These are phyloP conservation scores for Trichoderma sp. DNA, from an alignment of 2,329 filamentous ascomycete species.

Conservation along the genomic window DNA sequence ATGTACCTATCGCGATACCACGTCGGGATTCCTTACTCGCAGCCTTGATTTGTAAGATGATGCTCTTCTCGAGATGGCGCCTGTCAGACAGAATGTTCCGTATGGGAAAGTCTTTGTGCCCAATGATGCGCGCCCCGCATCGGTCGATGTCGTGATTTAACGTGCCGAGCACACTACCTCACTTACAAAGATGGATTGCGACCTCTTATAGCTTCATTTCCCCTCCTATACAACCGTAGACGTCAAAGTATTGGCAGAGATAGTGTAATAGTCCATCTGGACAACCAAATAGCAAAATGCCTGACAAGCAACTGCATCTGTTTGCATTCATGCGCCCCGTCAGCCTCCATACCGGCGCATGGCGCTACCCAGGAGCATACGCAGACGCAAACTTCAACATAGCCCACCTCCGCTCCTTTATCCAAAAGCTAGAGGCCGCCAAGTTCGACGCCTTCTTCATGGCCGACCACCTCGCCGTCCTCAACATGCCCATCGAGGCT, in stretches of 20 bases:
- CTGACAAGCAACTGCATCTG: constrained; percentile 49
- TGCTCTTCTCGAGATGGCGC: neutral
- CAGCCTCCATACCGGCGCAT: constrained; percentile 57
- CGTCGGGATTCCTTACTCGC: neutral
- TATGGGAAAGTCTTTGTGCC: neutral
- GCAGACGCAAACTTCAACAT: constrained; percentile 62
- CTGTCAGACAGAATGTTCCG: neutral
- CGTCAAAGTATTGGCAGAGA: neutral
- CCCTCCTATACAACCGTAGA: neutral
- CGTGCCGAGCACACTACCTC: constrained; percentile 7
- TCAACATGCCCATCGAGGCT: constrained; percentile 59
- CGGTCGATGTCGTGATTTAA: constrained; percentile 23
- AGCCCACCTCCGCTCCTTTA: constrained; percentile 53
- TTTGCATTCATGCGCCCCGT: constrained; percentile 63
- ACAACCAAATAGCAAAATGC: constrained; percentile 21
- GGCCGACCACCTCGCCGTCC: constrained; percentile 55
- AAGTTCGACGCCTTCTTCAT: constrained; percentile 61
- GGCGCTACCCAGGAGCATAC: constrained; percentile 57
- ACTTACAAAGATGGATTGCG: neutral
- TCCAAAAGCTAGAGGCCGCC: constrained; percentile 54
- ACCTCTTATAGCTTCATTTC: neutral
- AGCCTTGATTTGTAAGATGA: neutral
- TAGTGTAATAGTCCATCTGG: neutral
- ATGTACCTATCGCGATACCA: neutral
- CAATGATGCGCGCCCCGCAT: constrained; percentile 21